A percentile compares a stretch with the other conserved stretches of the same genome.
These are phyloP conservation scores for Fraxinus platypoda DNA, from an alignment of 305 asterid species.

Conservation along the genomic window DNA sequence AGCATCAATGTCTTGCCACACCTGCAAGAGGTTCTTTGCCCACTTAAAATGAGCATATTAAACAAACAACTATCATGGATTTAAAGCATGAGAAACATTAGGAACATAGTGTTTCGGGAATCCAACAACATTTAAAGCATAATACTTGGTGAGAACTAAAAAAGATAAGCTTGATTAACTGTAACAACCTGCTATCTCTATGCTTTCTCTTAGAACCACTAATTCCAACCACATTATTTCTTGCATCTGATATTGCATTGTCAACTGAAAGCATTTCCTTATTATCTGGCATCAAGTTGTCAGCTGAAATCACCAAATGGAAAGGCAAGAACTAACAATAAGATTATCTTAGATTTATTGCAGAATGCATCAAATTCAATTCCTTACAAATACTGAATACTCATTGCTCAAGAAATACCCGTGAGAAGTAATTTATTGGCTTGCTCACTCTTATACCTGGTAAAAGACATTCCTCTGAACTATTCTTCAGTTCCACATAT, in stretches of 20 bases:
- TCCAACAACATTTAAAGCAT: slow-evolving; percentile 22
- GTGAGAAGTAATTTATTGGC: slow-evolving; percentile 21
- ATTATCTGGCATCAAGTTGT: slow-evolving; percentile 26
- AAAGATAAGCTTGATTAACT: slow-evolving; percentile 20
- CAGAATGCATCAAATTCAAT: slow-evolving; percentile 14
- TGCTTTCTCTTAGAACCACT: slow-evolving; percentile 69
- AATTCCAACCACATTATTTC: slow-evolving; percentile 30
- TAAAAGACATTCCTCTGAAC: slow-evolving; percentile 32
- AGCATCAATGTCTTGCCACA: slow-evolving; percentile 9
- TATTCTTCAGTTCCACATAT: slow-evolving; percentile 32
- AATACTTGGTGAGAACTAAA: slow-evolving; percentile 13
- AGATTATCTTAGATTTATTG: slow-evolving; percentile 21
- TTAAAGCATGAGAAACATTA: background rate
- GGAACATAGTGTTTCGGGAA: background rate
- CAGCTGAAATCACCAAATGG: slow-evolving; percentile 43
- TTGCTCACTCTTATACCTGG: slow-evolving; percentile 48
- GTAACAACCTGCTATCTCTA: slow-evolving; percentile 58
- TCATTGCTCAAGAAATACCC: slow-evolving; percentile 20
- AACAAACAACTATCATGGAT: background rate
- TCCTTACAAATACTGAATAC: slow-evolving; percentile 22
- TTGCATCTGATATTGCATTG: slow-evolving; percentile 32
- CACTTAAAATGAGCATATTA: slow-evolving; percentile 14
- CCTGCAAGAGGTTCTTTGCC: slow-evolving; percentile 18
- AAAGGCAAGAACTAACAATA: slow-evolving; percentile 29
- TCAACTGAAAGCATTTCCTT: slow-evolving; percentile 34